Percentiles rank a stretch among this genome's conserved stretches.
These are phyloP conservation scores for Leccinum insigne DNA, from an alignment of 1,284 basidiomycete genomes.

Conservation along the genomic window DNA sequence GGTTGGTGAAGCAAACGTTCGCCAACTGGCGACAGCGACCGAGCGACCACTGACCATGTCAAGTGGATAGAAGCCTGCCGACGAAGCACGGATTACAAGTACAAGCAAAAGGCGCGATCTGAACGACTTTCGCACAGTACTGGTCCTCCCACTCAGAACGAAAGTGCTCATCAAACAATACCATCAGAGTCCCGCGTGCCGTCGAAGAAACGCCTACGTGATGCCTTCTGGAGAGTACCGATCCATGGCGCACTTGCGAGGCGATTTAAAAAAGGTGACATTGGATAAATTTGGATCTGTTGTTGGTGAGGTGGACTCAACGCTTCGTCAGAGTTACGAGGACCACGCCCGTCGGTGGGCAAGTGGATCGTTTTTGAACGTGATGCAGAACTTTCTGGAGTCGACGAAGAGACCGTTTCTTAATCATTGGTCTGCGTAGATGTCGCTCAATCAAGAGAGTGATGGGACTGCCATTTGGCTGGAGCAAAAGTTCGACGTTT, in stretches of 20 bases:
- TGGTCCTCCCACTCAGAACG: conserved; percentile 3
- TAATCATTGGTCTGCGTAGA: conserved; percentile 56
- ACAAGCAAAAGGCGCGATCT: conserved; percentile 50
- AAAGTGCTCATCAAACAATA: conserved; percentile 2
- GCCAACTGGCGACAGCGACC: conserved; percentile 39
- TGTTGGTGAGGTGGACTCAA: conserved; percentile 9
- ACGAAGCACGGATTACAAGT: conserved; percentile 58
- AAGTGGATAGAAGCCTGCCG: conserved; percentile 60
- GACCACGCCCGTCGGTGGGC: conserved; percentile 72
- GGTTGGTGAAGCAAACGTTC: conserved; percentile 34
- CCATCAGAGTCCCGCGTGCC: conserved; percentile 37
- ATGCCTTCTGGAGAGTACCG: conserved; percentile 47
- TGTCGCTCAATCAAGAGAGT: conserved; percentile 66
- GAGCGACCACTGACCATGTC: conserved; percentile 36
- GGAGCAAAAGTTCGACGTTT: conserved; percentile 69
- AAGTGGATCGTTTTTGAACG: conserved; percentile 60
- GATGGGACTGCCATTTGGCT: conserved; percentile 79
- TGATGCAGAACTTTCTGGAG: conserved; percentile 44
- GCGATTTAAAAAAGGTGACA: conserved; percentile 63
- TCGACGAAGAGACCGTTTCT: conserved; percentile 25
- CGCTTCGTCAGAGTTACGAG: conserved; percentile 55
- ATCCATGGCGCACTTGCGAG: conserved; percentile 59
- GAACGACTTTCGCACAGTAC: conserved; percentile 38
- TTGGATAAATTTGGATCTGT: conserved; percentile 5
- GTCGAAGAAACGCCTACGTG: conserved; percentile 46